phyloP scores from a whole-genome alignment of 2,329 filamentous ascomycete genomes.

The Fusarium cyanostomum region DNA sequence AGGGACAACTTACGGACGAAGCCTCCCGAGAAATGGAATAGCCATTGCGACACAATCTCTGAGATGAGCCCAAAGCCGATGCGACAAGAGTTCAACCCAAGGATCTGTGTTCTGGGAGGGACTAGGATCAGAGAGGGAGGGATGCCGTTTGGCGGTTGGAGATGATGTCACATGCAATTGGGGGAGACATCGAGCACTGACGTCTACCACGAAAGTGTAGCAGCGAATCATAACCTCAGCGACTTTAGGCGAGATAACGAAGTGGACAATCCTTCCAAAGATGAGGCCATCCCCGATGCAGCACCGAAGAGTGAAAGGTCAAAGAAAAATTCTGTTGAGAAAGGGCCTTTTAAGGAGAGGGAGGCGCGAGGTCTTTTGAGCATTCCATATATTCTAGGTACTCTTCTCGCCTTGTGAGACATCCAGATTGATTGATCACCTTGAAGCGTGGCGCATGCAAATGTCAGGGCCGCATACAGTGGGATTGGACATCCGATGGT shows the following conservation, averaged over 20 bases:
- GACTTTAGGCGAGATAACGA: slow-evolving; percentile 24
- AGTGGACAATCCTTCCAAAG: slow-evolving; percentile 5
- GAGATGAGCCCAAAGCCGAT: slow-evolving; percentile 2
- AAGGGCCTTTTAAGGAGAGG: neutral
- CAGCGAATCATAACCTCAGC: slow-evolving; percentile 37
- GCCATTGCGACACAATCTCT: slow-evolving; percentile 53
- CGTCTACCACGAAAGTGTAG: slow-evolving; percentile 6
- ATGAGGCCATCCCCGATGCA: slow-evolving; percentile 4
- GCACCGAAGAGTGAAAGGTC: neutral
- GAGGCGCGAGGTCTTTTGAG: neutral
- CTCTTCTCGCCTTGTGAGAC: slow-evolving; percentile 22
- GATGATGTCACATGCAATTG: slow-evolving; percentile 46
- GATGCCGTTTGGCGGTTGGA: slow-evolving; percentile 18
- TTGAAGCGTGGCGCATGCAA: slow-evolving; percentile 26
- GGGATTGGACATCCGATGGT: slow-evolving; percentile 23
- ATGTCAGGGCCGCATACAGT: slow-evolving; percentile 25
- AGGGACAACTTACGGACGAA: slow-evolving; percentile 57
- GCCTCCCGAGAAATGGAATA: slow-evolving; percentile 62
- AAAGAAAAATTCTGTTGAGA: neutral
- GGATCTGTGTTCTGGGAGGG: slow-evolving; percentile 10
- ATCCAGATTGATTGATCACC: slow-evolving; percentile 1
- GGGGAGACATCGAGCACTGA: slow-evolving; percentile 18
- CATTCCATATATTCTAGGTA: slow-evolving; percentile 10
- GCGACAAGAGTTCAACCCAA: slow-evolving; percentile 12
- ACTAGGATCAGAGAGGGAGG: slow-evolving; percentile 15